Percentiles rank a stretch among this genome's conserved stretches.
Evolutionary conservation across 2,329 filamentous ascomycete genomes (phyloP).

Genomic region (Alternaria arborescens): DNA sequence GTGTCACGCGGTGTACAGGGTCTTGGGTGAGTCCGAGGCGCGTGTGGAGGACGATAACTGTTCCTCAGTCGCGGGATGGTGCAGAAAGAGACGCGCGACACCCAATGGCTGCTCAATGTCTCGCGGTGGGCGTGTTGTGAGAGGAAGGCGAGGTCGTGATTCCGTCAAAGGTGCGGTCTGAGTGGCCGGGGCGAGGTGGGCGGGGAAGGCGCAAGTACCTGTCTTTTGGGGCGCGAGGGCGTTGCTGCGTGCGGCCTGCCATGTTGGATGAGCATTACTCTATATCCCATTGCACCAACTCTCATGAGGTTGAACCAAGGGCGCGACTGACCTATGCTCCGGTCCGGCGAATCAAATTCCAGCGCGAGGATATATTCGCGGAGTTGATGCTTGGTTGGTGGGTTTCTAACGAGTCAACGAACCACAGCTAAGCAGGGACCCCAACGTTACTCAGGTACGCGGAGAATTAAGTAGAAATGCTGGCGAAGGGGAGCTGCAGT

Average conservation of each 20-base stretch:
- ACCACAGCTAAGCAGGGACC: conserved; percentile 28
- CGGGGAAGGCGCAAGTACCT: conserved; percentile 24
- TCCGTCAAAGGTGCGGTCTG: conserved; percentile 44
- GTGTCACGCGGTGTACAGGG: conserved; percentile 45
- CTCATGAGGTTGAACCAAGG: conserved; percentile 9
- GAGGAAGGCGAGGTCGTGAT: conserved; percentile 43
- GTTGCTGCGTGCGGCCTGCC: conserved; percentile 20
- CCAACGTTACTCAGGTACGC: conserved; percentile 24
- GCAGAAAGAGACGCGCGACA: conserved; percentile 28
- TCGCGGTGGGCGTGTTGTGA: conserved; percentile 39
- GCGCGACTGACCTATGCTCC: conserved; percentile 25
- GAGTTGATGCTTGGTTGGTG: conserved; percentile 29
- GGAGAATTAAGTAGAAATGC: conserved; percentile 1
- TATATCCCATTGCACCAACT: conserved; percentile 11
- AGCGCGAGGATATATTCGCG: conserved; percentile 21
- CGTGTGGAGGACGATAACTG: conserved; percentile 10
- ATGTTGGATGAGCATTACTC: conserved; percentile 22
- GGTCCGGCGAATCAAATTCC: conserved; percentile 26
- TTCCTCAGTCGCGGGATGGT: conserved; percentile 25
- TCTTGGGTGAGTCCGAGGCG: conserved; percentile 29
- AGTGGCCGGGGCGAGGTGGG: conserved; percentile 42
- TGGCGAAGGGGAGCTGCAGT: conserved; percentile 8
- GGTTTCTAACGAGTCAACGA: conserved; percentile 26
- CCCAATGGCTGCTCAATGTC: conserved; percentile 38
- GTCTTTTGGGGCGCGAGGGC: conserved; percentile 8